These are phyloP conservation scores for Phytopythium cucurbitacearum DNA, from an alignment of 352 stramenopile species.

Conservation along the genomic window DNA sequence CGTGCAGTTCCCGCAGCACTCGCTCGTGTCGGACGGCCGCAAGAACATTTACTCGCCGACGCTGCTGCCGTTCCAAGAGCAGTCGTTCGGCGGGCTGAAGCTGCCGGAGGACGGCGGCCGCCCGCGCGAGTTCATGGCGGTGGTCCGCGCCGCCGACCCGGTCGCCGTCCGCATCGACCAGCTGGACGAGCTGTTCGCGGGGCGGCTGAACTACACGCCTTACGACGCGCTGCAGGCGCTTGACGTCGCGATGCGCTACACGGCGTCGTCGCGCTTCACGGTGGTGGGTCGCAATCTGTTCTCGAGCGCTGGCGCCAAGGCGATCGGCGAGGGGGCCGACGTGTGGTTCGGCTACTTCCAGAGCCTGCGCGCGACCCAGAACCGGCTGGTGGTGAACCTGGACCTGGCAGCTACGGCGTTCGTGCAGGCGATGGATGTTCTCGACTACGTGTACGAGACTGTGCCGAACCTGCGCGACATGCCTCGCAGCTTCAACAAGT, in stretches of 20 bases:
- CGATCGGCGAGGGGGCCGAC: constrained; percentile 57
- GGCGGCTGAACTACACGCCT: constrained; percentile 65
- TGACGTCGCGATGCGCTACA: constrained; percentile 62
- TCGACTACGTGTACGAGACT: constrained; percentile 40
- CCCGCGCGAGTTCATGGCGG: constrained; percentile 34
- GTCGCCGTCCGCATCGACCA: constrained; percentile 63
- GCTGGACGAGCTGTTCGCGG: constrained; percentile 46
- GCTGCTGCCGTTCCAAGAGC: constrained; percentile 37
- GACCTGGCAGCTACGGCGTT: constrained; percentile 72
- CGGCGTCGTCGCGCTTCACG: constrained; percentile 46
- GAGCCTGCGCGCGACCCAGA: constrained; percentile 63
- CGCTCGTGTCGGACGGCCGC: constrained; percentile 42
- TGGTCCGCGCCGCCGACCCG: constrained; percentile 51
- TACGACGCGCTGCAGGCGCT: constrained; percentile 69
- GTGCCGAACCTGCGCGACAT: constrained; percentile 18
- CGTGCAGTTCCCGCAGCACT: constrained; percentile 26
- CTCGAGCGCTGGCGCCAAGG: constrained; percentile 21
- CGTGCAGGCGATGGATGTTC: constrained; percentile 51
- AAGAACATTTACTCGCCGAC: constrained; percentile 56
- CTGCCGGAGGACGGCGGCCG: constrained; percentile 41
- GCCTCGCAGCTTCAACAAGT: constrained; percentile 25
- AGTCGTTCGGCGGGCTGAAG: constrained; percentile 30
- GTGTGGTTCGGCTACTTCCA: constrained; percentile 78
- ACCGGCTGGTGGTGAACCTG: constrained; percentile 58
- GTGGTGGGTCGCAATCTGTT: constrained; percentile 61